Evolutionary conservation across 768 basidiomycete species (phyloP).

Genomic region (Lentinula aciculospora): DNA sequence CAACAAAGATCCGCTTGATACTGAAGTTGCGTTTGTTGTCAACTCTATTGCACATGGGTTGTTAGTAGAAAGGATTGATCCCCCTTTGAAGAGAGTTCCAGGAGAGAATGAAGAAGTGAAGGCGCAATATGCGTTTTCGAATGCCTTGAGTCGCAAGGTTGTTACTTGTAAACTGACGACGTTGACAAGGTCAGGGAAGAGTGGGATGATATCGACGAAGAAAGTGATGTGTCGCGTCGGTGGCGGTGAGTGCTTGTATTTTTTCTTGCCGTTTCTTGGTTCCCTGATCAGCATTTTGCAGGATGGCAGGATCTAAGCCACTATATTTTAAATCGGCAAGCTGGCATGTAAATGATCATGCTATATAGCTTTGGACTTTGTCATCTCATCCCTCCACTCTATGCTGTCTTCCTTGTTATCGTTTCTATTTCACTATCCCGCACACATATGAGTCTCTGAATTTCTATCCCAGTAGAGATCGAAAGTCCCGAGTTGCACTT

Average conservation of each 20-base stretch:
- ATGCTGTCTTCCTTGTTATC: too few relatives aligned
- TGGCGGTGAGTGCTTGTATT: slow-evolving; percentile 49
- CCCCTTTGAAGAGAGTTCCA: slow-evolving; percentile 59
- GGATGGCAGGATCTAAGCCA: slow-evolving; percentile 79
- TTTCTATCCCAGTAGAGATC: neutral
- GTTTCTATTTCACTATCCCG: neutral
- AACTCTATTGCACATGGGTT: slow-evolving; percentile 77
- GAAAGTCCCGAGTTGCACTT: neutral
- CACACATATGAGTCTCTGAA: neutral
- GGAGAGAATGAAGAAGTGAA: slow-evolving; percentile 74
- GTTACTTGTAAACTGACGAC: slow-evolving; percentile 80
- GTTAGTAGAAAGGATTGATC: slow-evolving; percentile 74
- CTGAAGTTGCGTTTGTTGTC: slow-evolving; percentile 68
- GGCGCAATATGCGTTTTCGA: slow-evolving; percentile 82
- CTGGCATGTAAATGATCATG: slow-evolving; percentile 41
- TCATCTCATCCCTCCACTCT: too few relatives aligned
- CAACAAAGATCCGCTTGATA: slow-evolving; percentile 74
- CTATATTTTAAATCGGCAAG: slow-evolving; percentile 73
- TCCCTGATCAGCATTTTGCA: slow-evolving; percentile 17
- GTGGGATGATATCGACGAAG: slow-evolving; percentile 52
- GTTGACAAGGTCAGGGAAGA: slow-evolving; percentile 53
- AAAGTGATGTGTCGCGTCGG: slow-evolving; percentile 92
- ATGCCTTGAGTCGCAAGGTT: slow-evolving; percentile 63
- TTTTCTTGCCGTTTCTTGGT: neutral
- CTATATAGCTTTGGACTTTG: neutral